Conservation (phyloP, 768 basidiomycete genomes). For the Suillus decipiens region DNA sequence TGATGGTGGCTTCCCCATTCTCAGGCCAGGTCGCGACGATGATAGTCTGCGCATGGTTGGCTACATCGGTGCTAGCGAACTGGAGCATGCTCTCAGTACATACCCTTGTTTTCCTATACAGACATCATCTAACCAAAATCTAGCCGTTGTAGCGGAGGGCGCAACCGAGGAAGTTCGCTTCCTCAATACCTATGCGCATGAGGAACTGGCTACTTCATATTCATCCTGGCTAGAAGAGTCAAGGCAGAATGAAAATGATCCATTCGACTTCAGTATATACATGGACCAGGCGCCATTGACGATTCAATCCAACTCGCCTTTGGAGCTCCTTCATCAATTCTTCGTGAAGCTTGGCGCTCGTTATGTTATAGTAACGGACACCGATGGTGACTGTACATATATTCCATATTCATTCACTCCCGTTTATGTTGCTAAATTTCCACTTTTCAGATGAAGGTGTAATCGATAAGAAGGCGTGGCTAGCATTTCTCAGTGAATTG, state of each 20-base stretch:
- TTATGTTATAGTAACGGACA: conserved; percentile 83
- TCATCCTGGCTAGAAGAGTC: conserved; percentile 56
- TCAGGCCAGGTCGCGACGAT: conserved; percentile 49
- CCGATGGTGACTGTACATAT: conserved; percentile 75
- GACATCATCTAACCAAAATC: conserved; percentile 9
- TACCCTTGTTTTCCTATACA: conserved; percentile 16
- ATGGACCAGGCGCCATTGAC: conserved; percentile 96
- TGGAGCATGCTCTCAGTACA: conserved; percentile 90
- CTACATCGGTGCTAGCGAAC: conserved; percentile 89
- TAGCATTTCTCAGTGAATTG: conserved; percentile 79
- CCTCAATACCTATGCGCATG: conserved; percentile 45
- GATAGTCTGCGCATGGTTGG: conserved; percentile 73
- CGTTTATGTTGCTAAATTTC: conserved; percentile 1
- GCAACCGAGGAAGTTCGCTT: conserved; percentile 70
- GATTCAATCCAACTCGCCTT: conserved; percentile 78
- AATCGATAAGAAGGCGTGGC: conserved; percentile 94
- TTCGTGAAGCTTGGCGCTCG: conserved; percentile 93
- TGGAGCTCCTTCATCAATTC: conserved; percentile 91
- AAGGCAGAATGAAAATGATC: conserved; percentile 40
- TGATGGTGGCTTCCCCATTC: conserved; percentile 86
- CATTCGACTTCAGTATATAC: conserved; percentile 82
- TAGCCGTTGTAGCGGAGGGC: conserved; percentile 76
- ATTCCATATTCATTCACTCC: conserved; percentile 15
- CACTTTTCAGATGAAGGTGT: conserved; percentile 72
- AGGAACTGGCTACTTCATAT: conserved; percentile 53